These are phyloP conservation scores for Nakataea oryzae DNA, from an alignment of 2,329 filamentous ascomycete genomes.

Conservation along the genomic window DNA sequence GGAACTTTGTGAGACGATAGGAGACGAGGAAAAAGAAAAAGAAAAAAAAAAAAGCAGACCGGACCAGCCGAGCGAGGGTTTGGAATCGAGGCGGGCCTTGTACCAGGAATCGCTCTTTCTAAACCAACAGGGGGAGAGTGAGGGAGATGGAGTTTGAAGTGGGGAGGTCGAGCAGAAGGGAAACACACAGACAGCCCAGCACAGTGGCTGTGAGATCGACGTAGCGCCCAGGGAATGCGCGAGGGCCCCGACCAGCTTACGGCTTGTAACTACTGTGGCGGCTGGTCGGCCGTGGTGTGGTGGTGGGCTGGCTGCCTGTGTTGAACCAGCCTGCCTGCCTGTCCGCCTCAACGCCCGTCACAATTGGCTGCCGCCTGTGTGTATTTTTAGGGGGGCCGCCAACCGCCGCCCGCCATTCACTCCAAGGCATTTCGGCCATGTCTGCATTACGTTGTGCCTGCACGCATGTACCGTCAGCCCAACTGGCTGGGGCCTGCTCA, in stretches of 20 bases:
- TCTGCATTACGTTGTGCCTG: background rate
- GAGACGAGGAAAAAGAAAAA: too few relatives aligned
- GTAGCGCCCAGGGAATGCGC: background rate
- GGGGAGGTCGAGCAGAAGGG: background rate
- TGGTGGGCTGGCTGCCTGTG: background rate
- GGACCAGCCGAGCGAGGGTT: background rate
- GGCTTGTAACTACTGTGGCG: background rate
- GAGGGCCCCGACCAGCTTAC: background rate
- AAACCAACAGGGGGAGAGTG: background rate
- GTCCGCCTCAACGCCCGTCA: background rate
- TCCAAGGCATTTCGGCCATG: background rate
- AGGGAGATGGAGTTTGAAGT: background rate
- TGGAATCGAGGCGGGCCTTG: background rate
- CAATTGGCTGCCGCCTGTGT: background rate
- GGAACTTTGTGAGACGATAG: too few relatives aligned
- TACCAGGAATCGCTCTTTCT: background rate
- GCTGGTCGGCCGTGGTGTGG: background rate
- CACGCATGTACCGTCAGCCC: background rate
- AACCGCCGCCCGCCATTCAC: background rate
- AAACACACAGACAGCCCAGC: background rate
- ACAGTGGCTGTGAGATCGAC: background rate
- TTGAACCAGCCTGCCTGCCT: background rate
- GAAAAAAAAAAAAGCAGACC: background rate
- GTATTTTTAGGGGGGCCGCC: background rate
- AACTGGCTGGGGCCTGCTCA: too few relatives aligned